phyloP scores from a whole-genome alignment of 108 stramenopile genomes.

The Pseudonitzschia multistriata region DNA sequence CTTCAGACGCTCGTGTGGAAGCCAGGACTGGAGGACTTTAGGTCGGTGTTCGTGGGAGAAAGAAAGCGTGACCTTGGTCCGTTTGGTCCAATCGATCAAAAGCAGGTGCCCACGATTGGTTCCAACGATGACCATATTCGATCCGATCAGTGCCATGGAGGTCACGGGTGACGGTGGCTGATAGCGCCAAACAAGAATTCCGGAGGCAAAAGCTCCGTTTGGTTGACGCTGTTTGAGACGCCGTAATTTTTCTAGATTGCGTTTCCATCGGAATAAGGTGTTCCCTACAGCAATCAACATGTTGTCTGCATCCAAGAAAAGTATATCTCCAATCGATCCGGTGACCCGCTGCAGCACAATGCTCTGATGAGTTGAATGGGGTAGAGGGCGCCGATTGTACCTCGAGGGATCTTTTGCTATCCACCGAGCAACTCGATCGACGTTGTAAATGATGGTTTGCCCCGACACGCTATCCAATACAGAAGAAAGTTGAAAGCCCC shows the following conservation, averaged over 20 bases:
- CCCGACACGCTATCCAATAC: conserved; percentile 13
- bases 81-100: conserved; percentile 24
- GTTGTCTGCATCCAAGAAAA: conserved; percentile 13
- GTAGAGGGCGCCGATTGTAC: neutral
- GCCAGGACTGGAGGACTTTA: conserved; percentile 19
- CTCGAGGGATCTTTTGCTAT: conserved; percentile 14
- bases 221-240: neutral
- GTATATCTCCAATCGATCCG: conserved; percentile 19
- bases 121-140: conserved; percentile 19
- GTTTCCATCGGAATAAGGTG: conserved; percentile 21
- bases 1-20: neutral
- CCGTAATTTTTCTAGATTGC: neutral
- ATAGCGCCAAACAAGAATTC: conserved; percentile 26
- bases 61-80: conserved; percentile 10
- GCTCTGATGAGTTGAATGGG: neutral
- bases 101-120: conserved; percentile 21
- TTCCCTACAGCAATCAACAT: conserved; percentile 19
- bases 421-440: conserved; percentile 26
- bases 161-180: conserved; percentile 21
- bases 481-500: neutral
- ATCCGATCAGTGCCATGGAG: conserved; percentile 11
- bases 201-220: neutral
- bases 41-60: conserved; percentile 30
- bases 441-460: conserved; percentile 16
- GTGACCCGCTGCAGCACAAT: conserved; percentile 13